Evolutionary conservation across 805 yeast genomes (phyloP).

Genomic region (Candida coquimbonensis): DNA sequence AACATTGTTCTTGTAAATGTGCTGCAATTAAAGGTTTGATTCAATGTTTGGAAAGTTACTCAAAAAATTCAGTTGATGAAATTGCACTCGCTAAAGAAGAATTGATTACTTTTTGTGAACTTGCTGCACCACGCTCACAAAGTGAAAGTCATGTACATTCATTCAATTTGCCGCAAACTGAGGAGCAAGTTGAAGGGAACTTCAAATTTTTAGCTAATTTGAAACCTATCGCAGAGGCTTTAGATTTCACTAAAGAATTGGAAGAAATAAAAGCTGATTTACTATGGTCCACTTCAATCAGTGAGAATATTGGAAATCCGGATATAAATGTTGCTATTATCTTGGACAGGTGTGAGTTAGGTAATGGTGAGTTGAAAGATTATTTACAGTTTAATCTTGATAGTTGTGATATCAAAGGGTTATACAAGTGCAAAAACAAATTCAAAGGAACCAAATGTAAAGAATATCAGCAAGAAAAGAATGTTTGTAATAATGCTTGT

Average conservation of each 20-base stretch:
- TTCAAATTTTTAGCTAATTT: conserved; percentile 8
- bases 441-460: conserved; percentile 14
- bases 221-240: conserved; percentile 9
- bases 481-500: conserved; percentile 21
- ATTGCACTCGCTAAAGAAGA: conserved; percentile 1
- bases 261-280: conserved; percentile 12
- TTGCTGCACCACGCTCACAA: neutral
- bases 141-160: neutral
- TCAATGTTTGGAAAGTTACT: conserved; percentile 6
- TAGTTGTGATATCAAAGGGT: conserved; percentile 20
- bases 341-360: conserved; percentile 18
- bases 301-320: neutral
- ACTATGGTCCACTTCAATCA: conserved; percentile 8
- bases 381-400: conserved; percentile 15
- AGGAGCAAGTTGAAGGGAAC: conserved; percentile 9
- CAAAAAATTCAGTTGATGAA: neutral
- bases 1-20: conserved; percentile 12
- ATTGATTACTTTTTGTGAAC: neutral
- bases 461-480: conserved; percentile 6
- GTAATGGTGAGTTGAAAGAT: conserved; percentile 7
- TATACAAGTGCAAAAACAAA: conserved; percentile 19
- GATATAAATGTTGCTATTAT: conserved; percentile 8
- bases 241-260: conserved; percentile 10
- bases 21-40: conserved; percentile 3
- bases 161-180: neutral